Conservation (phyloP, 163 green algal species). For the Chlamydomonas reinhardtii region DNA sequence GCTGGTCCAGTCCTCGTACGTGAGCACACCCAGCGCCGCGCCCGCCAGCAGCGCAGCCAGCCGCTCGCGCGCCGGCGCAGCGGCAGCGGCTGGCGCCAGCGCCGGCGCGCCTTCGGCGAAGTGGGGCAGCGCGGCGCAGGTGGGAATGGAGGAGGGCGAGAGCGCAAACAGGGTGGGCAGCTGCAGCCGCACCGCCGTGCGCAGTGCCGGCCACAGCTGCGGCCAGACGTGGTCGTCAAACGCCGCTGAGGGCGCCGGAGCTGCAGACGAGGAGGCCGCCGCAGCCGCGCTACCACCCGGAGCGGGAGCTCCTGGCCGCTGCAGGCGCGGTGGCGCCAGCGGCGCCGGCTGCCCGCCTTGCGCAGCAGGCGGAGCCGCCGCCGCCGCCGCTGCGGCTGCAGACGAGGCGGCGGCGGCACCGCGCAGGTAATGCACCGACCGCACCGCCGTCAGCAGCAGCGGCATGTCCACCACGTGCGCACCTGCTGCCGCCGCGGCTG, state of each 20-base stretch:
- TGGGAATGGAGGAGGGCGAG: neutral
- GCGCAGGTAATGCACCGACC: neutral
- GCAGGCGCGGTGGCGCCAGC: too few relatives aligned
- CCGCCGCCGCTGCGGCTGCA: neutral
- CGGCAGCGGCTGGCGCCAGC: too few relatives aligned
- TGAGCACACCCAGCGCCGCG: neutral
- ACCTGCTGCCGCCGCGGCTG: neutral
- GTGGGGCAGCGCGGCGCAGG: neutral
- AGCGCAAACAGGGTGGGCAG: neutral
- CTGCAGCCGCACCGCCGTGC: neutral
- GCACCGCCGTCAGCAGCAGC: neutral
- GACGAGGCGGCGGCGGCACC: neutral
- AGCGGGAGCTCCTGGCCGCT: too few relatives aligned
- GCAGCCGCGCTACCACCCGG: neutral
- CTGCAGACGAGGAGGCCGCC: neutral
- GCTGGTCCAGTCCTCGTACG: neutral
- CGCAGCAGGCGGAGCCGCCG: neutral
- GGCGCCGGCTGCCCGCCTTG: neutral
- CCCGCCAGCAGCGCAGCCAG: constrained; percentile 21
- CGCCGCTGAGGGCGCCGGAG: neutral
- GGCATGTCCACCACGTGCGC: neutral
- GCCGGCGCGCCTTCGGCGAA: too few relatives aligned
- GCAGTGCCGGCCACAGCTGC: constrained; percentile 27
- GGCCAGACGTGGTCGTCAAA: neutral
- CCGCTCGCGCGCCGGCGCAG: neutral